A percentile compares a stretch with the other conserved stretches of the same genome.
Evolutionary conservation across 2,329 filamentous ascomycete genomes (phyloP).

Genomic region (Aspergillus latus): DNA sequence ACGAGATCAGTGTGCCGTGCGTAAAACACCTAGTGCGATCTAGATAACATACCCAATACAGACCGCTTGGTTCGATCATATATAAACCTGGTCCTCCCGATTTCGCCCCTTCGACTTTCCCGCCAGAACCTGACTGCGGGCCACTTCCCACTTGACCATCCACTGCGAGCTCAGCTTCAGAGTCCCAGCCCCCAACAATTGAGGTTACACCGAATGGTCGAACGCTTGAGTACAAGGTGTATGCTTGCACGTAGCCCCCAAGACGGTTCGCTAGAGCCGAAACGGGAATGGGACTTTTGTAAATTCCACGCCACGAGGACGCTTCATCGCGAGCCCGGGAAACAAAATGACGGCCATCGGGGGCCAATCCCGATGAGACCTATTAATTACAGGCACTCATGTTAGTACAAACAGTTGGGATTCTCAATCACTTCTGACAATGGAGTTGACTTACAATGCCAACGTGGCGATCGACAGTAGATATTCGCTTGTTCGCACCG

Average conservation of each 20-base stretch:
- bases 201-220: constrained; percentile 95
- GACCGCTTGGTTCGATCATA: constrained; percentile 97
- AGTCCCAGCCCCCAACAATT: constrained; percentile 92
- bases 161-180: constrained; percentile 77
- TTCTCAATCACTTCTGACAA: neutral
- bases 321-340: constrained; percentile 93
- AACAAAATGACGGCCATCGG: constrained; percentile 93
- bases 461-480: constrained; percentile 88
- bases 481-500: constrained; percentile 95
- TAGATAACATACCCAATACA: constrained; percentile 71
- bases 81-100: constrained; percentile 91
- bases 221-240: constrained; percentile 95
- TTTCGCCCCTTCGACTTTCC: constrained; percentile 72
- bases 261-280: constrained; percentile 87
- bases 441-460: constrained; percentile 69
- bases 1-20: constrained; percentile 24
- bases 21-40: neutral
- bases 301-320: constrained; percentile 82
- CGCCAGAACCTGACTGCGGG: constrained; percentile 75
- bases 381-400: constrained; percentile 39
- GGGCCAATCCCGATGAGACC: constrained; percentile 92
- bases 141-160: constrained; percentile 88
- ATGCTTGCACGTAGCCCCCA: constrained; percentile 94
- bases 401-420: neutral
- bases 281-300: constrained; percentile 91